These are phyloP conservation scores for Scedosporium minutisporum DNA, from an alignment of 2,329 filamentous ascomycete species.

Conservation along the genomic window DNA sequence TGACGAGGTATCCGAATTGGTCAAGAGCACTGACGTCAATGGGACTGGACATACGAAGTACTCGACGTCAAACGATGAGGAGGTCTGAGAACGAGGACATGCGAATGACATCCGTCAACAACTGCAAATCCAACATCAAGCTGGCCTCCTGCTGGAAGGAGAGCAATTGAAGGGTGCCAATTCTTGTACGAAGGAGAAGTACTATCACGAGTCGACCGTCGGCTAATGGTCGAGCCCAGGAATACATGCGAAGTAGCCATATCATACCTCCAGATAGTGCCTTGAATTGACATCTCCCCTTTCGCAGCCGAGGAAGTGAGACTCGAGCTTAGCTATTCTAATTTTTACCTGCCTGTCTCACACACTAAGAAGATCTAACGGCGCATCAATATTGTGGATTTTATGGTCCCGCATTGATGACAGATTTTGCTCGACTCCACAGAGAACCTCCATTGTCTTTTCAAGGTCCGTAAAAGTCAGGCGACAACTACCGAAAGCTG, in stretches of 20 bases:
- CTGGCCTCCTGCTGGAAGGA: not conserved
- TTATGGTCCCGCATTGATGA: not conserved
- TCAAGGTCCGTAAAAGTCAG: not conserved
- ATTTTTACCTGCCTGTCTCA: not conserved
- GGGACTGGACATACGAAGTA: not conserved
- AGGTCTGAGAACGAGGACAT: not conserved
- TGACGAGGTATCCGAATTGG: not conserved
- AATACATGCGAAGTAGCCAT: too few species aligned
- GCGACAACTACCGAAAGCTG: too few species aligned
- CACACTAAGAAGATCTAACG: not conserved
- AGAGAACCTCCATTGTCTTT: not conserved
- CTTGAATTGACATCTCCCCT: too few species aligned
- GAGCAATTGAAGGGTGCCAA: not conserved
- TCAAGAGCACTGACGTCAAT: not conserved
- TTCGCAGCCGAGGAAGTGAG: not conserved
- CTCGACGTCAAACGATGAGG: not conserved
- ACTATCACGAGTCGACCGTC: too few species aligned
- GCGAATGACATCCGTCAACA: not conserved
- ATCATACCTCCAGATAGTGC: too few species aligned
- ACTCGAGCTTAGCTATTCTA: not conserved
- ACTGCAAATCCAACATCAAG: not conserved
- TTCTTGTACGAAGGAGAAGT: too few species aligned
- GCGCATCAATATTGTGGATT: not conserved
- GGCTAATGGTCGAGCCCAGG: too few species aligned
- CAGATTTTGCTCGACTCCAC: not conserved